Conservation (phyloP, 2,329 filamentous ascomycete genomes). For the Aspergillus amoenus region DNA sequence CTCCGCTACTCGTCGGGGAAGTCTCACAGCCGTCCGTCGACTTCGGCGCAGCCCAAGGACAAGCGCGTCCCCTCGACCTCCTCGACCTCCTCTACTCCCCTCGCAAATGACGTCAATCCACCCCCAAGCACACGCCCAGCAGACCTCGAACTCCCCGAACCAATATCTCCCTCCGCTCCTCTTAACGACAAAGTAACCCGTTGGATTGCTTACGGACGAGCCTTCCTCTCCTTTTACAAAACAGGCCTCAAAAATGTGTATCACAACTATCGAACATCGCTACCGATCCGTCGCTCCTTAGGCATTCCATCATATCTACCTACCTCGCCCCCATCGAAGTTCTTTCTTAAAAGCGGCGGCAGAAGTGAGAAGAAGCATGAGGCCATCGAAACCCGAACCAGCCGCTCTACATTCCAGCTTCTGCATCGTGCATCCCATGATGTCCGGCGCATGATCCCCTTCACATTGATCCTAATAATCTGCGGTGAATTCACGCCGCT, state of each 20-base stretch:
- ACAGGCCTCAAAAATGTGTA: constrained; percentile 73
- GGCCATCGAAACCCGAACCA: constrained; percentile 34
- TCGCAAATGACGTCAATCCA: constrained; percentile 60
- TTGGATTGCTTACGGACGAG: constrained; percentile 60
- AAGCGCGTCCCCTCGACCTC: constrained; percentile 16
- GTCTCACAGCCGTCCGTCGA: constrained; percentile 20
- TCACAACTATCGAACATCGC: constrained; percentile 55
- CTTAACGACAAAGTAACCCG: constrained; percentile 37
- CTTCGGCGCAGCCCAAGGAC: constrained; percentile 18
- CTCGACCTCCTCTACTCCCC: constrained; percentile 19
- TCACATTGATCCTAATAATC: constrained; percentile 71
- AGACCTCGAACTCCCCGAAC: constrained; percentile 61
- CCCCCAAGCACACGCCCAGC: constrained; percentile 72
- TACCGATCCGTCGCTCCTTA: constrained; percentile 32
- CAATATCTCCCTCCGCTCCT: constrained; percentile 45
- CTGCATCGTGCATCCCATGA: constrained; percentile 69
- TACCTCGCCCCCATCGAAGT: constrained; percentile 24
- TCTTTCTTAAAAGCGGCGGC: not conserved
- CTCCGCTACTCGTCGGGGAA: constrained; percentile 15
- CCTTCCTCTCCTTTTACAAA: constrained; percentile 86
- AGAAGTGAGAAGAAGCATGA: not conserved
- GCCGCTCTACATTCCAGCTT: constrained; percentile 70
- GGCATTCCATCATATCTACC: constrained; percentile 35
- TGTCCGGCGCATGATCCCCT: constrained; percentile 72
- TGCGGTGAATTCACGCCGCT: constrained; percentile 87